Base-by-base conservation (phyloP, 2,329 filamentous ascomycete genomes). In the Aureobasidium sp. region DNA sequence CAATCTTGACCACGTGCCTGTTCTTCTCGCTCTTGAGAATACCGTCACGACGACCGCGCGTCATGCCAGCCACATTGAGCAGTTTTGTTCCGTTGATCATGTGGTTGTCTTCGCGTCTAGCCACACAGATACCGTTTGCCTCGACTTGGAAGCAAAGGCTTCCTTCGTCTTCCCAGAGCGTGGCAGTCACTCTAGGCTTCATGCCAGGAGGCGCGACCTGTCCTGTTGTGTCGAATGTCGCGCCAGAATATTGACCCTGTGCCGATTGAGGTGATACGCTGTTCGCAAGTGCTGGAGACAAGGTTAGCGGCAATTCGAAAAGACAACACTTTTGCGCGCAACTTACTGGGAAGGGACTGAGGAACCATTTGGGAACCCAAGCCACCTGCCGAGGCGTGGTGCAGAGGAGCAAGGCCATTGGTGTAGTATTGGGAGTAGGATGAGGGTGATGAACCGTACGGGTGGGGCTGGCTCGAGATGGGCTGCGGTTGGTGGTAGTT, bases 31-130 rank as follows among this genome's bases (percentile, higher is more conserved):
- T 96, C 78, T 99, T 99, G 61, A 99, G 76, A 66, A 99, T 97
- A 50, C 94, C 94, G 70, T 99, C 94, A 69, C 94, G 84, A 65
- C 94, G 87, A 60, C 94, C 94, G 73, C 94, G 84, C 15, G 94
- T 99, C 94, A 99, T 99, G 13, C 94, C 93, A 54, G 94, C 94
- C 57, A 99, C 94, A 66, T 99, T 99, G 61, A 97, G 78, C 61
- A 99, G 79, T 74, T 97, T 99, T 0, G 94, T 99, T 19, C 94
- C 94, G 69, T 97, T 99, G 74, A 99, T 96, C 90, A 99, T 96
- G 76, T 96, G 90, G 75, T 96, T 97, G 69, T 96, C 93, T 83
- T 97, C 93, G 71, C 94, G 83, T 66, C 94, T 84, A 57, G 93
- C 93, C 61, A 97, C 94, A 73, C 94, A 99, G 57, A 99, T 93